Evolutionary conservation across 371 early-diverging fungal species (phyloP), one percentile per base, ranked within the genome.

Genomic region (Saksenaea vasiformis): DNA sequence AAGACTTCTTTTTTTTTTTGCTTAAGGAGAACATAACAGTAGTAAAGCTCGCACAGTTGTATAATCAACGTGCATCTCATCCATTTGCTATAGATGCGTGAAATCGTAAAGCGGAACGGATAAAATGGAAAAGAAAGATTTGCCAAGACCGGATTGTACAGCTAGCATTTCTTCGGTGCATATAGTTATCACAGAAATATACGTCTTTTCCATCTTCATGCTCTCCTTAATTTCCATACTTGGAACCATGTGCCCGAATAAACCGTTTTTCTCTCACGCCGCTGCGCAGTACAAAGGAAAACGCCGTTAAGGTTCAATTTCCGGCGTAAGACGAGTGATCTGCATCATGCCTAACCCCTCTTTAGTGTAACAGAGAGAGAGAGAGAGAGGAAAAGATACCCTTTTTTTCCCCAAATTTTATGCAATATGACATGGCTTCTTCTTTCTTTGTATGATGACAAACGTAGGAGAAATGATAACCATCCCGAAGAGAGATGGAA

Each of bases 301-400:
- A 47, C 51, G 51, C 51, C 19, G 8, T 47, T 47, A 47, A 47
- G 51, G 51, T 47, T 47, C 51, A 47, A 47, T 47, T 47, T 47
- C 51, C 51, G 51, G 51, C 51, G 51, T 47, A 22, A 22, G 51
- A 47, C 51, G 24, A 47, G 10, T 47, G 51, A 47, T 47, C 51
- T 47, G 51, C 51, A 47, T 11, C 39, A 39, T 39, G n/a, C 22
- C 22, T 22, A n/a, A 10, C 51, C 51, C 51, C 22, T 10, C 24
- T 22, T 47, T 47, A 22, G 51, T 47, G 51, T 26, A 47, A 47
- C 51, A 17, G 22, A 10, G 5, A 22, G 9, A 10, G n/a, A n/a
- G n/a, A n/a, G n/a, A n/a, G n/a, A n/a, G n/a, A n/a, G n/a, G n/a
- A n/a, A n/a, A n/a, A n/a, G n/a, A n/a, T n/a, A n/a, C n/a, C n/a